These are phyloP conservation scores for Mucor velutinosus DNA, from an alignment of 371 early-diverging fungal genomes.

Conservation along the genomic window DNA sequence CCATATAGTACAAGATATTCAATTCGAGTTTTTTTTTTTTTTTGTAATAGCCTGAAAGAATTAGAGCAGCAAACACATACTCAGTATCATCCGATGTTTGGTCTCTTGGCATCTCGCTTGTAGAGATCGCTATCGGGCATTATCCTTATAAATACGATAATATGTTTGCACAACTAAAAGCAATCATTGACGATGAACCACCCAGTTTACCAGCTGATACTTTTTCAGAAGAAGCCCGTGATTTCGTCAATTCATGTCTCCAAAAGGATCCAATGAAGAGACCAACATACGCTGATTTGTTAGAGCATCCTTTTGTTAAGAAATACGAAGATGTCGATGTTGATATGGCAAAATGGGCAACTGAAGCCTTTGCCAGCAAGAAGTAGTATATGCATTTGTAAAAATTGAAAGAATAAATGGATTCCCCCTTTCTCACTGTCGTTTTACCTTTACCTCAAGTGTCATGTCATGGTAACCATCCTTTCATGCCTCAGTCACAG, in stretches of 20 bases:
- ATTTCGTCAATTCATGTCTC: conserved; percentile 82
- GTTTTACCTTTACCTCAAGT: neutral
- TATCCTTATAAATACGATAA: conserved; percentile 74
- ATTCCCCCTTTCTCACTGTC: neutral
- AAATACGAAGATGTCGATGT: conserved; percentile 63
- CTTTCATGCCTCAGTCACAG: neutral
- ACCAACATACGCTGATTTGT: conserved; percentile 70
- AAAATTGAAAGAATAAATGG: neutral
- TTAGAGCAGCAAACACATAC: conserved; percentile 64
- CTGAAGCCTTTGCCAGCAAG: conserved; percentile 26
- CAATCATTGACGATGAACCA: conserved; percentile 82
- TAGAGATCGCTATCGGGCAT: conserved; percentile 89
- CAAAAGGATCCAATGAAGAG: conserved; percentile 74
- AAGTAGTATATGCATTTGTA: neutral
- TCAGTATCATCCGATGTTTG: conserved; percentile 85
- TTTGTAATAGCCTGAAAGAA: conserved; percentile 74
- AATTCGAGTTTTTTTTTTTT: neutral
- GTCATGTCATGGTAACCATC: neutral
- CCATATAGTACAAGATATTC: neutral
- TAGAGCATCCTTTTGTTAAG: conserved; percentile 77
- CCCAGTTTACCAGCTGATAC: conserved; percentile 65
- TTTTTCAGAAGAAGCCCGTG: conserved; percentile 73
- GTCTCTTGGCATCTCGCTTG: conserved; percentile 92
- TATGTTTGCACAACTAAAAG: conserved; percentile 87
- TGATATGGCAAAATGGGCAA: conserved; percentile 86